Percentiles rank a stretch among this genome's conserved stretches.
Evolutionary conservation across 805 yeast genomes (phyloP).

Genomic region (Phaffomyces opuntiae): DNA sequence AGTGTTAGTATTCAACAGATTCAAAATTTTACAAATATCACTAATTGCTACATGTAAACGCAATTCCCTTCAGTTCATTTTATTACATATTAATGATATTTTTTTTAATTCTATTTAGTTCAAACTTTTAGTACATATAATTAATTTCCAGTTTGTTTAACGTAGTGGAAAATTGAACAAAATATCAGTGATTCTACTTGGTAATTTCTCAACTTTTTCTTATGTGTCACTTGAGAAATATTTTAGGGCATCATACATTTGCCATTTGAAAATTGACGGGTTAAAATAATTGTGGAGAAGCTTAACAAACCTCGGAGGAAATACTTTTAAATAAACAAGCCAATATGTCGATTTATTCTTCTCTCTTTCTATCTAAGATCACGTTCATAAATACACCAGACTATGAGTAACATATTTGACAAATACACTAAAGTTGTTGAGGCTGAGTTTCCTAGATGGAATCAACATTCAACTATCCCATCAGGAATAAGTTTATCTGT

Average conservation of each 20-base stretch:
- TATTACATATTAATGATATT: too few relatives aligned
- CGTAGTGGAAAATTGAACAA: too few relatives aligned
- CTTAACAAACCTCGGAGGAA: neutral
- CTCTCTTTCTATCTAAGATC: too few relatives aligned
- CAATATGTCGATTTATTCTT: too few relatives aligned
- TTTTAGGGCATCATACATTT: neutral
- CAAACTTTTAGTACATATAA: too few relatives aligned
- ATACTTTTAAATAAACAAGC: too few relatives aligned
- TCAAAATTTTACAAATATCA: neutral
- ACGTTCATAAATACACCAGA: neutral
- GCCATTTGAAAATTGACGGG: too few relatives aligned
- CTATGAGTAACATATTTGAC: conserved; percentile 11
- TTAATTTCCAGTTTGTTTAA: too few relatives aligned
- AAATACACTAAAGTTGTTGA: conserved; percentile 21
- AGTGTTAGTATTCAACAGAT: neutral
- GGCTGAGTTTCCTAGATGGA: conserved; percentile 23
- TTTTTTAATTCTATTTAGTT: too few relatives aligned
- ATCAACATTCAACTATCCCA: conserved; percentile 20
- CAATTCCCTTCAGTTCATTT: neutral
- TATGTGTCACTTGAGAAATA: neutral
- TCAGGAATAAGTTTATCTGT: conserved; percentile 19
- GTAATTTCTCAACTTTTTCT: too few relatives aligned
- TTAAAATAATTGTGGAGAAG: neutral
- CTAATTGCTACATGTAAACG: neutral
- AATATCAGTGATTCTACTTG: too few relatives aligned